Percentiles rank a stretch among this genome's conserved stretches.
phyloP scores from a whole-genome alignment of 2,329 filamentous ascomycete genomes.

The Eutypella sp. region DNA sequence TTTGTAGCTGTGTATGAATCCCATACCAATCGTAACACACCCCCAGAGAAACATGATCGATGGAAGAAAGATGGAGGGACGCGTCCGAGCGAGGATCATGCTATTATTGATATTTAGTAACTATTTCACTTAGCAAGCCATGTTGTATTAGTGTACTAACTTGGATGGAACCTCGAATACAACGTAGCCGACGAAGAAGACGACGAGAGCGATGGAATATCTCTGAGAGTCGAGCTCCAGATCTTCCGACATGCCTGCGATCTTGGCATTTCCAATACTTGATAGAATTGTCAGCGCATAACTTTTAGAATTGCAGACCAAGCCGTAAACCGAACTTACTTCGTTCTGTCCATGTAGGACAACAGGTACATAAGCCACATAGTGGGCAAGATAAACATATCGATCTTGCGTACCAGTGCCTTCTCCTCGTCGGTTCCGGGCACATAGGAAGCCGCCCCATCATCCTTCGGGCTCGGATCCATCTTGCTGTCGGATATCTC shows the following conservation, averaged over 20 bases:
- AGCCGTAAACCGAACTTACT: conserved; percentile 30
- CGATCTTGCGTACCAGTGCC: conserved; percentile 33
- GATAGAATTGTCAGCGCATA: neutral
- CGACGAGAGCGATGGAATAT: conserved; percentile 53
- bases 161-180: conserved; percentile 62
- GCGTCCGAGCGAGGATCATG: conserved; percentile 56
- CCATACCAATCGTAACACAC: conserved; percentile 24
- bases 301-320: too few relatives aligned
- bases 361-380: conserved; percentile 57
- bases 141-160: conserved; percentile 7
- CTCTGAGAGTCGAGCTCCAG: conserved; percentile 50
- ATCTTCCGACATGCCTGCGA: conserved; percentile 39
- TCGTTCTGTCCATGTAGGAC: conserved; percentile 55
- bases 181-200: conserved; percentile 69
- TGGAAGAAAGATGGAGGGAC: conserved; percentile 61
- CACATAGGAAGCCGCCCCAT: too few relatives aligned
- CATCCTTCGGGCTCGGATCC: too few relatives aligned
- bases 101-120: too few relatives aligned
- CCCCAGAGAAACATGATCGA: conserved; percentile 56
- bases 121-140: too few relatives aligned
- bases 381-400: conserved; percentile 37
- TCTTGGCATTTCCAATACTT: conserved; percentile 52
- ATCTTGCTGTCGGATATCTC: too few relatives aligned
- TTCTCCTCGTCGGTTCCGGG: conserved; percentile 31
- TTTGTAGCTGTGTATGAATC: conserved; percentile 20